Conservation (phyloP, 2,329 filamentous ascomycete genomes). For the Immersiporthe knoxdaviesiana region DNA sequence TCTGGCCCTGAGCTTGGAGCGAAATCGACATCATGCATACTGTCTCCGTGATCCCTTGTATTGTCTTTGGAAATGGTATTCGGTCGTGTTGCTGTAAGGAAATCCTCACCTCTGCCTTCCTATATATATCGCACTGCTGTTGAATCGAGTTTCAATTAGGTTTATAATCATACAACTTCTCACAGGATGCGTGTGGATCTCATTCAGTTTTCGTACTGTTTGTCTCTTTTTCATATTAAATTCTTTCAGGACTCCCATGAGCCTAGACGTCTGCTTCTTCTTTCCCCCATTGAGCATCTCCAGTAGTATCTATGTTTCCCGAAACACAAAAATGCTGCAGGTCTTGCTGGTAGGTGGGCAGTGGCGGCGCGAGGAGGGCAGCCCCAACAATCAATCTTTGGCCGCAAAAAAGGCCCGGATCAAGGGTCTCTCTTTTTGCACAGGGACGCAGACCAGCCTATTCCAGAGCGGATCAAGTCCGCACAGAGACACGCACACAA, state of each 20-base stretch:
- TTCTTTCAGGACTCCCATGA: too few species aligned
- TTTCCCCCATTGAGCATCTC: neutral
- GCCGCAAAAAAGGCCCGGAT: neutral
- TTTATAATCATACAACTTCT: too few species aligned
- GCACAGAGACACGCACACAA: neutral
- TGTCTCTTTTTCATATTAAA: too few species aligned
- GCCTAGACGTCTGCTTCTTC: too few species aligned
- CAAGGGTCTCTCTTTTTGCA: too few species aligned
- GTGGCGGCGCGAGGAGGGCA: neutral
- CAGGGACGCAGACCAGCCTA: neutral
- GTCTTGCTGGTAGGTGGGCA: neutral
- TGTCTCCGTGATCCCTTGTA: neutral
- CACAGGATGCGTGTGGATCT: too few species aligned
- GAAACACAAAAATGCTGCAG: neutral
- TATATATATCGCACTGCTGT: neutral
- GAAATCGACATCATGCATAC: neutral
- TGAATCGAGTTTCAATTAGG: too few species aligned
- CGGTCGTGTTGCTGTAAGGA: neutral
- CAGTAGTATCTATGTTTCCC: neutral
- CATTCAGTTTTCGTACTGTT: too few species aligned
- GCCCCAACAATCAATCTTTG: neutral
- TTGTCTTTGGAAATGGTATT: neutral
- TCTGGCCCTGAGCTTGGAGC: neutral
- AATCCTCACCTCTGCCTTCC: too few species aligned
- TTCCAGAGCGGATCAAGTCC: neutral